Evolutionary conservation across 192 early-diverging fungal genomes (phyloP).

Genomic region (Coemansia sp.): DNA sequence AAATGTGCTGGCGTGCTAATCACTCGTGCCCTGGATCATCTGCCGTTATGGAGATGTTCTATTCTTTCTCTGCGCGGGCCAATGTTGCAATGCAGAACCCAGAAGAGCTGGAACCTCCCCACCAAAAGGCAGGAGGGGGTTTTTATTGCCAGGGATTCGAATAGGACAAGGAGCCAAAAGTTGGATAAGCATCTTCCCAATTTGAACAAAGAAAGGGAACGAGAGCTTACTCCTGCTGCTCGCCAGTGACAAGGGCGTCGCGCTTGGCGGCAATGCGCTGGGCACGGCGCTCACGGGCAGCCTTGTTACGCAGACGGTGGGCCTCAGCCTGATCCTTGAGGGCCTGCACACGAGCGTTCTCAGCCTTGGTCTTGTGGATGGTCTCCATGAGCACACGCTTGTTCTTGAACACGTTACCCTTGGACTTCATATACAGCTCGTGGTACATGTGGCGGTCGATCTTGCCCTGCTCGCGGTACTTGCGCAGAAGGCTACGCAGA

Average conservation of each 20-base stretch:
- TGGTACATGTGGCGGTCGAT: conserved; percentile 99
- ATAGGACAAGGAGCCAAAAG: no score
- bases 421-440: conserved; percentile 93
- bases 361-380: conserved; percentile 99
- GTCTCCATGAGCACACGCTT: conserved; percentile 99
- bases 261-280: conserved; percentile 85
- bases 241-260: conserved; percentile 59
- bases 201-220: no score
- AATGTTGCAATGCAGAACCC: no score
- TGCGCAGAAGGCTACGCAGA: conserved; percentile 87
- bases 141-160: no score
- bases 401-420: conserved; percentile 99
- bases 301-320: conserved; percentile 93
- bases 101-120: no score
- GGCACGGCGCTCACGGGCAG: conserved; percentile 87
- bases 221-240: no score
- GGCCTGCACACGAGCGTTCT: conserved; percentile 88
- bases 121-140: no score
- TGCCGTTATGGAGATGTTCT: no score
- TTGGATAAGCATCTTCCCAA: no score
- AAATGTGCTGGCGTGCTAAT: no score
- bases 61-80: no score
- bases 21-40: no score
- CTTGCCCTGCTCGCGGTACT: conserved; percentile 97
- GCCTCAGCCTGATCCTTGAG: conserved; percentile 97